Conservation (phyloP, 495 filamentous ascomycete species). For the Ascodesmis nigricans region DNA sequence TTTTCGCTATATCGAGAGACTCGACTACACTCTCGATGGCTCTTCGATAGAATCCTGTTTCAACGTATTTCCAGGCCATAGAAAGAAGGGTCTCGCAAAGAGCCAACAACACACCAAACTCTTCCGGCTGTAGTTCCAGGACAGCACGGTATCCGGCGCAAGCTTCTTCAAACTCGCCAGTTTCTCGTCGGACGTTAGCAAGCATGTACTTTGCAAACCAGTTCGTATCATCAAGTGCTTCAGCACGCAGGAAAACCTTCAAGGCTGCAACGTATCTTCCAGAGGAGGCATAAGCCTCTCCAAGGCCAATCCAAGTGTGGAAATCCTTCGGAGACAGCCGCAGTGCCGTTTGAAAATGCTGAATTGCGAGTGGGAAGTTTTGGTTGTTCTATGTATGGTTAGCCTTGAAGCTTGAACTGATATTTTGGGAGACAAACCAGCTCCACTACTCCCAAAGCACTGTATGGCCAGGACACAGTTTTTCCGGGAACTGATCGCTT, state of each 20-base stretch:
- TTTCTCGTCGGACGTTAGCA: slow-evolving; percentile 80
- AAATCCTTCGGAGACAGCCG: slow-evolving; percentile 66
- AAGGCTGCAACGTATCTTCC: slow-evolving; percentile 77
- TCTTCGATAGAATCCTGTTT: slow-evolving; percentile 65
- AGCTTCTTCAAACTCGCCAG: slow-evolving; percentile 70
- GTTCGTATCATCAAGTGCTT: slow-evolving; percentile 33
- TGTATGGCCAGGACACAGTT: slow-evolving; percentile 85
- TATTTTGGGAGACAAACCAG: slow-evolving; percentile 43
- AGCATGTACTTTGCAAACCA: slow-evolving; percentile 97
- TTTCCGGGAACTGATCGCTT: slow-evolving; percentile 71
- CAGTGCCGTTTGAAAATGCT: slow-evolving; percentile 80
- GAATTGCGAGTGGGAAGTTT: slow-evolving; percentile 65
- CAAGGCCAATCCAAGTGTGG: slow-evolving; percentile 85
- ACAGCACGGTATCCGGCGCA: slow-evolving; percentile 53
- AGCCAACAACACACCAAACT: slow-evolving; percentile 71
- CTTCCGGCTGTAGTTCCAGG: slow-evolving; percentile 37
- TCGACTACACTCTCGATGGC: slow-evolving; percentile 42
- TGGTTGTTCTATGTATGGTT: slow-evolving; percentile 95
- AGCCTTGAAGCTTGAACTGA: slow-evolving; percentile 62
- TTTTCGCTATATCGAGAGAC: slow-evolving; percentile 33
- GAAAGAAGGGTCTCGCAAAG: slow-evolving; percentile 72
- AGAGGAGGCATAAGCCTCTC: slow-evolving; percentile 87
- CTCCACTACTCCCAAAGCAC: slow-evolving; percentile 89
- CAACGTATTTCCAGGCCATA: slow-evolving; percentile 49
- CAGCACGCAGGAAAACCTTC: slow-evolving; percentile 70